Percentiles rank a stretch among this genome's conserved stretches.
Conservation (phyloP, 176 grass and related monocot species). For the Calamus simplicifolius region DNA sequence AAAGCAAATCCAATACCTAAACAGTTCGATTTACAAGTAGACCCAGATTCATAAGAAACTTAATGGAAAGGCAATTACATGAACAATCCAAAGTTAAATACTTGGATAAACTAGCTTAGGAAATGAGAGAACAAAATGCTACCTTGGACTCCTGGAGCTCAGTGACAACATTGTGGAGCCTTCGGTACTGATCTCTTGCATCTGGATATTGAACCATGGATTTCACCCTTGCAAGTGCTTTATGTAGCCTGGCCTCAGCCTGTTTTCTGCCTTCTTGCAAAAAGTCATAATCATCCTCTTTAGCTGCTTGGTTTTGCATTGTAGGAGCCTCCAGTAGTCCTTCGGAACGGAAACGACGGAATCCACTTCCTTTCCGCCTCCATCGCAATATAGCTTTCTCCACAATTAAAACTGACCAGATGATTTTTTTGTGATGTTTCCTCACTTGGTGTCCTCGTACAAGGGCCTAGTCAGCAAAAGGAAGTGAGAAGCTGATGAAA, state of each 20-base stretch:
- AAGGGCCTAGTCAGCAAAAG: conserved; percentile 56
- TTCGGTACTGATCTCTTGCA: conserved; percentile 88
- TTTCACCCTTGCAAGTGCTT: conserved; percentile 76
- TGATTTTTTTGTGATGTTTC: conserved; percentile 64
- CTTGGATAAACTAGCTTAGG: too few species aligned
- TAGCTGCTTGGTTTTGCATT: conserved; percentile 39
- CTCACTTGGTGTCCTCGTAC: conserved; percentile 88
- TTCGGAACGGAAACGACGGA: conserved; percentile 55
- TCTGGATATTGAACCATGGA: conserved; percentile 99
- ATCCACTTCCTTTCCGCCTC: conserved; percentile 74
- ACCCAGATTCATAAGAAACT: too few species aligned
- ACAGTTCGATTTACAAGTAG: too few species aligned
- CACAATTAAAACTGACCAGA: conserved; percentile 92
- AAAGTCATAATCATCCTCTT: conserved; percentile 69
- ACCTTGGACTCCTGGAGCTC: conserved; percentile 76
- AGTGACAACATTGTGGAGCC: conserved; percentile 64
- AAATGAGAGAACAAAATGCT: not conserved
- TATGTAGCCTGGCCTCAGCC: conserved; percentile 71
- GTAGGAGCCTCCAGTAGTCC: conserved; percentile 50
- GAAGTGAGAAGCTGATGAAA: not conserved
- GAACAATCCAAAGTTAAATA: too few species aligned
- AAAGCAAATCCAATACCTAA: too few species aligned
- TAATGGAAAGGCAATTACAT: too few species aligned
- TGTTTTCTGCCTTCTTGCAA: conserved; percentile 94
- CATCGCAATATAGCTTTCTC: conserved; percentile 88